Evolutionary conservation across 805 yeast species (phyloP), one percentile per base, ranked within the genome.

Genomic region (Maudiozyma saulgeensis): DNA sequence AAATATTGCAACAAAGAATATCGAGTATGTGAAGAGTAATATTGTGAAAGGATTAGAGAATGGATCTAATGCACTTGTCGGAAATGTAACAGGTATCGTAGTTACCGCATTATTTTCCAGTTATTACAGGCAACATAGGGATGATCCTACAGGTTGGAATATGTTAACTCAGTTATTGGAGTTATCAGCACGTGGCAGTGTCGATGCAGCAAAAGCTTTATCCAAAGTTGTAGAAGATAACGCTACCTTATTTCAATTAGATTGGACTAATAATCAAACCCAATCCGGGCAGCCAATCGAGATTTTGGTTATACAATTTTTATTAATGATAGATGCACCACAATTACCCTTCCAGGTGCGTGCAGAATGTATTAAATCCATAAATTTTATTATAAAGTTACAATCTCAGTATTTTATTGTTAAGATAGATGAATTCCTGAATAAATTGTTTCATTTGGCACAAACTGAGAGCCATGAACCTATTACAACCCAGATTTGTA

Each of bases 141-240:
- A 62, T n/a, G 70, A 67, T 53, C 60, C 63, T 11, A 74, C 78
- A 42, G 95, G 96, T 1, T 72, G 85, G 41, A 69, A 73, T 25
- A 72, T 84, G 28, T 68, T 91, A n/a, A 81, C 84, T 2, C 81
- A 78, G 54, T 70, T 91, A 45, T 66, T 90, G 55, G 78, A 77
- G 46, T 67, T 89, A 61, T 76, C 85, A 5, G 64, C 73, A 48
- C 65, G 68, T 7, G 43, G 43, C 25, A 75, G 73, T 12, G 59
- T 62, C n/a, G 60, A 70, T 0, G 58, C 64, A 39, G 78, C 87
- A 66, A 75, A 84, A 54, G 90, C 97, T 0, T 71, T 93, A 52
- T 74, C 84, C 38, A 88, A 90, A 64, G 84, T 93, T 46, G 87
- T 96, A 71, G 99, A 93, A 64, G 99, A 93, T 67, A 80, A 87